Conservation (phyloP, 2,329 filamentous ascomycete genomes). For the Atkinsonella texensis region DNA sequence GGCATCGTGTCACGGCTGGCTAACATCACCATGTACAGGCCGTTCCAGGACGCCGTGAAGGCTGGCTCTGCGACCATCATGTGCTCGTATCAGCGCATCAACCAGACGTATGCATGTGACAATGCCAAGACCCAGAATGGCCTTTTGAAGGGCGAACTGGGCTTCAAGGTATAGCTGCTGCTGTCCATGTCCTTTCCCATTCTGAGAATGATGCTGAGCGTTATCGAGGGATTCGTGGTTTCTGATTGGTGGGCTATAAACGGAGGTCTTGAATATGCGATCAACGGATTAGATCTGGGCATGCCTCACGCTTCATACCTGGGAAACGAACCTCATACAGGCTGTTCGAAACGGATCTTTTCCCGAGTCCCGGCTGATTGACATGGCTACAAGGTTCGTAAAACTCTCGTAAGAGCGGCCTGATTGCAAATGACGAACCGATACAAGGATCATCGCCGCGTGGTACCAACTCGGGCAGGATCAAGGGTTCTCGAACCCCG, state of each 20-base stretch:
- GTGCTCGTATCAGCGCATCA: slow-evolving; percentile 58
- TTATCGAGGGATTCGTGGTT: slow-evolving; percentile 43
- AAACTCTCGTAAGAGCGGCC: background rate
- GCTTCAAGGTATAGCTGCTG: slow-evolving; percentile 29
- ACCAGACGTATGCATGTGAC: slow-evolving; percentile 58
- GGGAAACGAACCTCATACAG: slow-evolving; percentile 41
- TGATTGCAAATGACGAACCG: background rate
- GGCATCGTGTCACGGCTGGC: too few relatives aligned
- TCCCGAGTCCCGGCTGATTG: slow-evolving; percentile 38
- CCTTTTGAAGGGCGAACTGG: slow-evolving; percentile 49
- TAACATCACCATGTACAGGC: slow-evolving; percentile 37
- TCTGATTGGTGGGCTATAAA: slow-evolving; percentile 58
- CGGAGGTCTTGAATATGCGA: slow-evolving; percentile 44
- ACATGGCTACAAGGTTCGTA: slow-evolving; percentile 42
- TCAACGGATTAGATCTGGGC: slow-evolving; percentile 58
- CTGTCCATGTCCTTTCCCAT: background rate
- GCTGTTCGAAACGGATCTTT: slow-evolving; percentile 50
- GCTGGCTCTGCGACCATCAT: slow-evolving; percentile 45
- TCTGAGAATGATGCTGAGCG: slow-evolving; percentile 10
- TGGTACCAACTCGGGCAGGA: slow-evolving; percentile 46
- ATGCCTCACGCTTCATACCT: slow-evolving; percentile 41
- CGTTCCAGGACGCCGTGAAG: slow-evolving; percentile 53
- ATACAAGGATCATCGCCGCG: slow-evolving; percentile 31
- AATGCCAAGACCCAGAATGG: slow-evolving; percentile 57
- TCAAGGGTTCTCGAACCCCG: slow-evolving; percentile 30